Conservation (phyloP, 2,329 filamentous ascomycete genomes). For the Hymenoscyphus linearis region DNA sequence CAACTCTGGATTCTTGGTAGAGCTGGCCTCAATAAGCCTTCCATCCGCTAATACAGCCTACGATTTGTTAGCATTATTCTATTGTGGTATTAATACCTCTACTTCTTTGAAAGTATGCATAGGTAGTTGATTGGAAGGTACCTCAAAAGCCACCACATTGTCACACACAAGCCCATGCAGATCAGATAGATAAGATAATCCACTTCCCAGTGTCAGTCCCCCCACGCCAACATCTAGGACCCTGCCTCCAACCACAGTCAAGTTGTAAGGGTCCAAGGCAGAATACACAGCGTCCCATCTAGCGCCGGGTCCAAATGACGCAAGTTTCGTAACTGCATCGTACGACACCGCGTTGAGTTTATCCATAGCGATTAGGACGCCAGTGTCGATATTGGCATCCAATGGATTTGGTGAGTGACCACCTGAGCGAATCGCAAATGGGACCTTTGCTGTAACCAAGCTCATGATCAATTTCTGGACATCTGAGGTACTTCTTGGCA, state of each 20-base stretch:
- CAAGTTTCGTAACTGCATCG: slow-evolving; percentile 20
- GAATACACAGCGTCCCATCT: slow-evolving; percentile 11
- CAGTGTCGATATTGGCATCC: slow-evolving; percentile 32
- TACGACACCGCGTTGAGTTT: slow-evolving; percentile 29
- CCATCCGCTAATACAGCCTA: not conserved
- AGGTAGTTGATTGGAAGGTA: not conserved
- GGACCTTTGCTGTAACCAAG: not conserved
- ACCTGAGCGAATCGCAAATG: slow-evolving; percentile 43
- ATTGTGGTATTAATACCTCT: not conserved
- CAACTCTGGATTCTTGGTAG: not conserved
- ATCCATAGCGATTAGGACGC: slow-evolving; percentile 31
- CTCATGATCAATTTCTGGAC: not conserved
- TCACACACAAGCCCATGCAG: not conserved
- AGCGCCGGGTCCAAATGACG: slow-evolving; percentile 28
- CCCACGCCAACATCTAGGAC: not conserved
- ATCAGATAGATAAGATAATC: not conserved
- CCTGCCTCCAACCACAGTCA: slow-evolving; percentile 26
- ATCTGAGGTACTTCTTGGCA: not conserved
- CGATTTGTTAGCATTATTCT: not conserved
- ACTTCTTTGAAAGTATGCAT: no score
- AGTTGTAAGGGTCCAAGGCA: slow-evolving; percentile 4
- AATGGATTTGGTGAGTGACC: slow-evolving; percentile 37
- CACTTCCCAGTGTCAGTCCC: not conserved
- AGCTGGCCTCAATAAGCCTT: not conserved
- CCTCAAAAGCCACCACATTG: not conserved